Evolutionary conservation across 768 basidiomycete genomes (phyloP).

Genomic region (Dioszegia aurantiaca): DNA sequence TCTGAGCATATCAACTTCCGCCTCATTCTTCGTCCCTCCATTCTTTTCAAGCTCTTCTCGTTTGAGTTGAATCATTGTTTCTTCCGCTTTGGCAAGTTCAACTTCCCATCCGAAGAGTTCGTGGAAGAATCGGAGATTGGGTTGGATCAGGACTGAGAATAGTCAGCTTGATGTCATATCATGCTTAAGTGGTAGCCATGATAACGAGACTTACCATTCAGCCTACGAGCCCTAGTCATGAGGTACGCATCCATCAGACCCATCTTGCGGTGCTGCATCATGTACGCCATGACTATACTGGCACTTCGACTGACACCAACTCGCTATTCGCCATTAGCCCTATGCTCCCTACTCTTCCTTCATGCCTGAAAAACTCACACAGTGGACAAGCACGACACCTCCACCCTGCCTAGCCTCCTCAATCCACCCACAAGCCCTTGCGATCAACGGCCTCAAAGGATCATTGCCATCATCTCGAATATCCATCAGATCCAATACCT

Average conservation of each 20-base stretch:
- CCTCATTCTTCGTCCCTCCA: conserved; percentile 14
- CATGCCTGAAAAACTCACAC: conserved; percentile 52
- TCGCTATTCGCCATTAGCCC: conserved; percentile 52
- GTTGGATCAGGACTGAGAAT: conserved; percentile 73
- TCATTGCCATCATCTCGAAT: conserved; percentile 97
- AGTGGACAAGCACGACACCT: conserved; percentile 90
- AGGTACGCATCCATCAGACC: conserved; percentile 91
- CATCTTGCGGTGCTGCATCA: conserved; percentile 85
- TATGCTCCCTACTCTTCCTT: background rate
- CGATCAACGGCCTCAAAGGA: conserved; percentile 81
- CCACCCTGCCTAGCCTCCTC: conserved; percentile 76
- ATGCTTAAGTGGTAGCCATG: background rate
- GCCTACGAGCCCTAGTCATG: conserved; percentile 79
- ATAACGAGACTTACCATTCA: conserved; percentile 59
- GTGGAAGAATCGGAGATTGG: conserved; percentile 92
- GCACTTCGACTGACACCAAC: conserved; percentile 97
- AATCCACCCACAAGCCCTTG: conserved; percentile 89
- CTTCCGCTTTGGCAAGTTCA: conserved; percentile 62
- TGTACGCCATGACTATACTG: conserved; percentile 93
- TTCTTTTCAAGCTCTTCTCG: conserved; percentile 19
- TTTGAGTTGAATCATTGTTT: conserved; percentile 14
- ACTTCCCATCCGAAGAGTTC: conserved; percentile 95
- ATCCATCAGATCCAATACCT: conserved; percentile 47
- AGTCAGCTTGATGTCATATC: too few relatives aligned
- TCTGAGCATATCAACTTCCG: background rate